Percentiles rank a stretch among this genome's conserved stretches.
phyloP scores from a whole-genome alignment of 1,284 basidiomycete genomes.

The Apiotrichum domesticum region DNA sequence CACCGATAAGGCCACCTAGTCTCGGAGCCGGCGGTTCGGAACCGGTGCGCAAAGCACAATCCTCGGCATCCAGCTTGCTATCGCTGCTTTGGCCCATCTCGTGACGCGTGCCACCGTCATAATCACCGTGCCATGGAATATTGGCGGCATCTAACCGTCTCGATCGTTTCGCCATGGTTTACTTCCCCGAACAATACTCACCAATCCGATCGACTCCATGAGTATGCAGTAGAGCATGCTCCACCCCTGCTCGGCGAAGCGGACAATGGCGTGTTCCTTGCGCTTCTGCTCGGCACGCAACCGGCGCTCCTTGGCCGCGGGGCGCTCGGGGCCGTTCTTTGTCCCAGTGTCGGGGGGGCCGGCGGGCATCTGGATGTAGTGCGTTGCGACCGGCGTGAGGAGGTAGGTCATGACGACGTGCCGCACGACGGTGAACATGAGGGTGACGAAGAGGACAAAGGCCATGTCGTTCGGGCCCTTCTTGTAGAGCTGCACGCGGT shows the following conservation, averaged over 20 bases:
- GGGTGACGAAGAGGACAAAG: slow-evolving; percentile 65
- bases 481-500: slow-evolving; percentile 49
- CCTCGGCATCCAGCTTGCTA: background rate
- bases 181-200: slow-evolving; percentile 50
- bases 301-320: slow-evolving; percentile 5
- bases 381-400: slow-evolving; percentile 56
- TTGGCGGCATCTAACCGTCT: too few species aligned
- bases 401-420: slow-evolving; percentile 65
- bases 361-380: slow-evolving; percentile 1
- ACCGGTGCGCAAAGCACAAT: too few species aligned
- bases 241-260: slow-evolving; percentile 96
- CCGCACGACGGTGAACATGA: slow-evolving; percentile 69
- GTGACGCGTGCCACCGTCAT: too few species aligned
- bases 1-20: too few species aligned
- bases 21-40: too few species aligned
- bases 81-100: too few species aligned
- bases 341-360: background rate
- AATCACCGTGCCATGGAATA: too few species aligned
- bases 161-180: too few species aligned
- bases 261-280: slow-evolving; percentile 61
- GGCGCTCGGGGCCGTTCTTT: too few species aligned
- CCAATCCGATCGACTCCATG: slow-evolving; percentile 73
- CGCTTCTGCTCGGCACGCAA: slow-evolving; percentile 8
- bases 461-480: slow-evolving; percentile 66
- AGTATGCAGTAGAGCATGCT: slow-evolving; percentile 70